Evolutionary conservation across 2,329 filamentous ascomycete genomes (phyloP), one percentile per base, ranked within the genome.

Genomic region (Neonectria punicea): DNA sequence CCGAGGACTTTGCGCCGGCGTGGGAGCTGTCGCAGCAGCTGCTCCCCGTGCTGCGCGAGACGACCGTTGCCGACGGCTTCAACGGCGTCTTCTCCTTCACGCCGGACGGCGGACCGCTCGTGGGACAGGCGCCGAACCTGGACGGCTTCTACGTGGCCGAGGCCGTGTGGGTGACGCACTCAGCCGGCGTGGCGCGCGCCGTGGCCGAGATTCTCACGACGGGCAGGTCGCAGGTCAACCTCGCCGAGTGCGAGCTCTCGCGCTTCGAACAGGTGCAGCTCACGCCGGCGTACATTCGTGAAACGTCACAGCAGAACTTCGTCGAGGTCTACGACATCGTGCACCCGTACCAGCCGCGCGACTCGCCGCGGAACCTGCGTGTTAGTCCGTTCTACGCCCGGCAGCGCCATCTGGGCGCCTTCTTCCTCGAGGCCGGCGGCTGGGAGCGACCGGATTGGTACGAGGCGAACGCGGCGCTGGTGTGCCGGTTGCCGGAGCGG

Each of bases 11-110:
- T 62, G 83, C 81, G 2, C 85, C 86, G 0, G 89, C 87, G 0
- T 90, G 88, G 88, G 78, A 86, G 63, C 79, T 86, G 13, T 85
- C 85, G 0, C 79, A 85, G 66, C 80, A 85, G 32, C 76, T 90
- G 1, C 74, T 90, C 1, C 88, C 89, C 0, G 79, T 78, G 1
- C 77, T 90, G 4, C 75, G 78, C 3, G 78, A 86, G 5, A 83
- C 78, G 14, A 76, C 87, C 62, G 83, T 90, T 7, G 84, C 80
- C 0, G 84, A 89, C 44, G 89, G 87, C 0, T 90, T 90, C 81
- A 90, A 90, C 69, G 88, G 88, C 3, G 83, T 90, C 69, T 88
- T 90, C 75, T 90, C 88, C 0, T 90, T 90, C 71, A 90, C 88
- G 0, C 88, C 88, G 0, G 88, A 90, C 57, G 88, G 88, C 1